A percentile compares a stretch with the other conserved stretches of the same genome.
Evolutionary conservation across 164 flowering plant genomes (phyloP).

Genomic region (Magnolia changhungtana): DNA sequence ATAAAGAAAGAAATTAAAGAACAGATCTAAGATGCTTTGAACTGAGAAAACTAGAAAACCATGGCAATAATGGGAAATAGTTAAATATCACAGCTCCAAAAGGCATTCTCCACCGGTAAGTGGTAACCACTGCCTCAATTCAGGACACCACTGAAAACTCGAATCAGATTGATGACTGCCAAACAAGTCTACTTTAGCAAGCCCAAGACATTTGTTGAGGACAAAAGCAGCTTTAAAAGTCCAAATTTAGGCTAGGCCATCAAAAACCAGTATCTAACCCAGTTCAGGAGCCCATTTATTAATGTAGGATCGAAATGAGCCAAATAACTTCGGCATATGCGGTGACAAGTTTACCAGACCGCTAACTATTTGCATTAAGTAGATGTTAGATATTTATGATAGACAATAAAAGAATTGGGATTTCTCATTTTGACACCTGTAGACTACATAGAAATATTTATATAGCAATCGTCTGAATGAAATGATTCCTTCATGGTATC

Average conservation of each 20-base stretch:
- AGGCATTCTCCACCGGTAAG: too few species aligned
- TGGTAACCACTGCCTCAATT: too few species aligned
- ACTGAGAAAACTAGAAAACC: neutral
- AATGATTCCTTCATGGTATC: too few species aligned
- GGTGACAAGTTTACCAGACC: too few species aligned
- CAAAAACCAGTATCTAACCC: neutral
- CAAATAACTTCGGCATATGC: too few species aligned
- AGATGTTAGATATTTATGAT: too few species aligned
- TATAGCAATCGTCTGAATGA: too few species aligned
- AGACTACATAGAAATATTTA: too few species aligned
- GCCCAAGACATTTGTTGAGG: neutral
- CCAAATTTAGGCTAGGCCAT: neutral
- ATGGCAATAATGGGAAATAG: neutral
- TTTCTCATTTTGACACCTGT: too few species aligned
- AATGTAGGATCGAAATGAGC: neutral
- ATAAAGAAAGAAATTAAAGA: constrained; percentile 1
- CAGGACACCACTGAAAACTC: neutral
- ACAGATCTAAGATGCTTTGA: neutral
- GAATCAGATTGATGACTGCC: neutral
- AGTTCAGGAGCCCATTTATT: neutral
- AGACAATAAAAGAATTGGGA: too few species aligned
- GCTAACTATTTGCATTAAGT: too few species aligned
- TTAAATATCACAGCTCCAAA: too few species aligned
- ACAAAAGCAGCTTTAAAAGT: neutral
- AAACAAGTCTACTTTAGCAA: neutral